Percentiles rank a stretch among this genome's conserved stretches.
These are phyloP conservation scores for Tylopilus plumbeoviolaceoides DNA, from an alignment of 768 basidiomycete genomes.

Conservation along the genomic window DNA sequence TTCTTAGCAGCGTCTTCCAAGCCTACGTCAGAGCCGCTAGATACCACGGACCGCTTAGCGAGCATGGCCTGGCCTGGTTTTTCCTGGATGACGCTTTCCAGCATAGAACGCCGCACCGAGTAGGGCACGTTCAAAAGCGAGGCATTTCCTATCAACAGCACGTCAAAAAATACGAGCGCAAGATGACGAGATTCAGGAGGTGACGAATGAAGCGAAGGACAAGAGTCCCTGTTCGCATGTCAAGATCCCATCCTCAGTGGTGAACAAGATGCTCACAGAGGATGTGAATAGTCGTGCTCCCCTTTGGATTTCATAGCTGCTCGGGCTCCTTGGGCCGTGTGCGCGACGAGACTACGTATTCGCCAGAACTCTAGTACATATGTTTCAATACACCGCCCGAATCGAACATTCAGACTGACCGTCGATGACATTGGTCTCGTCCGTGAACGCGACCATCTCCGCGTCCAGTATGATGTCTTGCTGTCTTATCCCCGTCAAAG, in stretches of 20 bases:
- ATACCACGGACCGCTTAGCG: constrained; percentile 50
- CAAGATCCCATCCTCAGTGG: background rate
- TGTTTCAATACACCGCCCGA: constrained; percentile 1
- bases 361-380: constrained; percentile 66
- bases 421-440: constrained; percentile 52
- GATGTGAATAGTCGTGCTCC: constrained; percentile 19
- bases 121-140: constrained; percentile 59
- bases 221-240: constrained; percentile 30
- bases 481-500: constrained; percentile 44
- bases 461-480: constrained; percentile 65
- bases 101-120: constrained; percentile 48
- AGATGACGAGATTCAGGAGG: constrained; percentile 49
- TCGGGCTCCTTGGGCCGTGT: constrained; percentile 55
- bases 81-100: constrained; percentile 53
- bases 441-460: constrained; percentile 86
- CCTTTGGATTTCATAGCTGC: constrained; percentile 22
- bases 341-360: constrained; percentile 56
- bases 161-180: constrained; percentile 84
- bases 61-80: constrained; percentile 64
- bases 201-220: constrained; percentile 41
- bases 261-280: constrained; percentile 13
- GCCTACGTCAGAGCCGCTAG: constrained; percentile 6
- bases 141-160: constrained; percentile 63
- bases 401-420: constrained; percentile 42
- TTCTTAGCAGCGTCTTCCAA: constrained; percentile 17